These are phyloP conservation scores for Amylostereum chailletii DNA, from an alignment of 1,284 basidiomycete genomes.

Conservation along the genomic window DNA sequence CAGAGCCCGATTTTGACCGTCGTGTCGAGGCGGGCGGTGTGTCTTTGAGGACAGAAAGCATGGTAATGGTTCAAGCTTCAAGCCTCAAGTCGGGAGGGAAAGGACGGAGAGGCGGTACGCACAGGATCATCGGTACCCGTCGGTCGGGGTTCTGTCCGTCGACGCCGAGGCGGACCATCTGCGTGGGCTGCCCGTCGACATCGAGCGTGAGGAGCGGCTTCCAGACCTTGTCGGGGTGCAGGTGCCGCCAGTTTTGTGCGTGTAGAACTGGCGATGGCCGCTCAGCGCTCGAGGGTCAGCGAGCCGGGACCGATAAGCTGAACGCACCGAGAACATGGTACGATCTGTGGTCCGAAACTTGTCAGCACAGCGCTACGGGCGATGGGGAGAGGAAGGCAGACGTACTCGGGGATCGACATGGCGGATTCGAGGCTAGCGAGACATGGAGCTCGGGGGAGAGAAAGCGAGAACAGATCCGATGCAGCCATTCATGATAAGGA, in stretches of 20 bases:
- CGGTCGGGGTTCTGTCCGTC: conserved; percentile 65
- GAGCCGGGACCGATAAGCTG: too few relatives aligned
- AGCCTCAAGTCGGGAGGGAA: neutral
- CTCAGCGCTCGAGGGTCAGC: too few relatives aligned
- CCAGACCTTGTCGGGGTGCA: conserved; percentile 37
- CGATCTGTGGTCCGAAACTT: too few relatives aligned
- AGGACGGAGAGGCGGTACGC: conserved; percentile 15
- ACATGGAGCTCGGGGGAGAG: too few relatives aligned
- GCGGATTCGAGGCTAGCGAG: too few relatives aligned
- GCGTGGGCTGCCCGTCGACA: conserved; percentile 36
- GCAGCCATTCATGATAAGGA: too few relatives aligned
- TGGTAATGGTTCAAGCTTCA: neutral
- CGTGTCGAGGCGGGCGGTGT: conserved; percentile 27
- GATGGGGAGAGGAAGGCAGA: too few relatives aligned
- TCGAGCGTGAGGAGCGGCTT: conserved; percentile 47
- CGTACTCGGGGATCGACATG: too few relatives aligned
- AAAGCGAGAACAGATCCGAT: too few relatives aligned
- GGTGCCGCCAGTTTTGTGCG: conserved; percentile 20
- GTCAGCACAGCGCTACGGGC: too few relatives aligned
- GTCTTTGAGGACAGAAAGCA: too few relatives aligned
- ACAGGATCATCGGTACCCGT: conserved; percentile 46
- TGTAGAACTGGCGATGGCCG: conserved; percentile 18
- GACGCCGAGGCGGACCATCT: conserved; percentile 49
- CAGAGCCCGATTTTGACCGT: conserved; percentile 45
- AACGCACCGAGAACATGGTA: too few relatives aligned